Evolutionary conservation across 2,329 filamentous ascomycete genomes (phyloP).

Genomic region (Monilinia aucupariae): DNA sequence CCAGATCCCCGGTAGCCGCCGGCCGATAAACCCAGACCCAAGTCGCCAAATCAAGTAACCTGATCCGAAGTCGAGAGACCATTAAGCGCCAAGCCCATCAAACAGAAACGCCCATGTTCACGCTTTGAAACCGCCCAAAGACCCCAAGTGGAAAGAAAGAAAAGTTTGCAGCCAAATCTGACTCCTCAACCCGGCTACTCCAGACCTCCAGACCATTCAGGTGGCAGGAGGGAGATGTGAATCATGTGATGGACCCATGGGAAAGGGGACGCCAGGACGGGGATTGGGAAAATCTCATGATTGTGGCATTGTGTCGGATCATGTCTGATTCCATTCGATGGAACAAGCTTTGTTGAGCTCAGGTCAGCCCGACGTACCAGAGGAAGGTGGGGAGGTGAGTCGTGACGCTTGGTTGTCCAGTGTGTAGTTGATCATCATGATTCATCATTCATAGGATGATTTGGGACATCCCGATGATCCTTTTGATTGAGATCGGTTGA

Average conservation of each 20-base stretch:
- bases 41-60: too few relatives aligned
- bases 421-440: neutral
- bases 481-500: too few relatives aligned
- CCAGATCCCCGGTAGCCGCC: neutral
- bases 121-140: constrained; percentile 13
- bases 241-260: neutral
- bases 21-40: neutral
- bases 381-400: too few relatives aligned
- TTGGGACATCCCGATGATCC: too few relatives aligned
- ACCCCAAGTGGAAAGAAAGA: constrained; percentile 5
- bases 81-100: constrained; percentile 8
- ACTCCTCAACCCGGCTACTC: too few relatives aligned
- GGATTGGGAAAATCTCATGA: neutral
- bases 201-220: too few relatives aligned
- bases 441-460: neutral
- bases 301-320: neutral
- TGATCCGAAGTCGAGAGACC: neutral
- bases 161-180: neutral
- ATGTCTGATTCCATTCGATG: neutral
- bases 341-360: too few relatives aligned
- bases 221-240: too few relatives aligned
- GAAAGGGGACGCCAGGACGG: too few relatives aligned
- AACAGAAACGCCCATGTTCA: constrained; percentile 5
- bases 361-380: too few relatives aligned
- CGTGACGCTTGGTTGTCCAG: too few relatives aligned